Conservation (phyloP, 2,329 filamentous ascomycete species). For the Thermoascus crustaceus region DNA sequence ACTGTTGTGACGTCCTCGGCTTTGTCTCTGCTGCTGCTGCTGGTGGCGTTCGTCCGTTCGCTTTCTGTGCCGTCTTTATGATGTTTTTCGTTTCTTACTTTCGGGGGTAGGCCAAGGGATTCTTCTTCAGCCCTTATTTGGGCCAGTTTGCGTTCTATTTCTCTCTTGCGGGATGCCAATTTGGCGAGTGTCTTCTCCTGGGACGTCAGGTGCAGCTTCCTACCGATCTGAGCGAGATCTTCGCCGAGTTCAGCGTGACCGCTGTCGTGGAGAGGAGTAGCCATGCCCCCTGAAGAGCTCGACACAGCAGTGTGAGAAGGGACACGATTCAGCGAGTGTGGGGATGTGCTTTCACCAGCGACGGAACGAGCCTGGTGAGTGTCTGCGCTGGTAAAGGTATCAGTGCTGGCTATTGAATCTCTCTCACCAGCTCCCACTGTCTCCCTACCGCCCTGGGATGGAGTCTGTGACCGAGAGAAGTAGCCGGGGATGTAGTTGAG, state of each 20-base stretch:
- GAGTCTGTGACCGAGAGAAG: constrained; percentile 7
- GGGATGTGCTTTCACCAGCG: not conserved
- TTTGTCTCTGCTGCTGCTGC: constrained; percentile 1
- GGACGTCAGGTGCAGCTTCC: constrained; percentile 24
- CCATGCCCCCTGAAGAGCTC: no score
- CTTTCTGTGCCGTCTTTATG: constrained; percentile 5
- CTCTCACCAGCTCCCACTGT: constrained; percentile 10
- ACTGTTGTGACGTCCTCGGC: not conserved
- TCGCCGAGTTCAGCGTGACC: constrained; percentile 1
- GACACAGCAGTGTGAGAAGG: no score
- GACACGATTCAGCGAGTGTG: not conserved
- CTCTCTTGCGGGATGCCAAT: constrained; percentile 32
- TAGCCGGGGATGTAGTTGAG: constrained; percentile 39
- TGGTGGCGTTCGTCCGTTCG: constrained; percentile 6
- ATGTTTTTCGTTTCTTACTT: no score
- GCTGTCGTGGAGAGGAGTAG: not conserved
- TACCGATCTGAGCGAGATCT: constrained; percentile 10
- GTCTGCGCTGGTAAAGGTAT: constrained; percentile 23
- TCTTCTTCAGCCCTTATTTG: constrained; percentile 27
- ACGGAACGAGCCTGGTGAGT: constrained; percentile 10
- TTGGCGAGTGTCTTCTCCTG: constrained; percentile 39
- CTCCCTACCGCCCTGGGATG: not conserved
- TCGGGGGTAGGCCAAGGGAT: constrained; percentile 14
- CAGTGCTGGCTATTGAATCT: constrained; percentile 15
- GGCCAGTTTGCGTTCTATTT: constrained; percentile 31